Base-by-base conservation (phyloP, 1,139 yeast genomes). In the Pichia sorboxylosa region DNA sequence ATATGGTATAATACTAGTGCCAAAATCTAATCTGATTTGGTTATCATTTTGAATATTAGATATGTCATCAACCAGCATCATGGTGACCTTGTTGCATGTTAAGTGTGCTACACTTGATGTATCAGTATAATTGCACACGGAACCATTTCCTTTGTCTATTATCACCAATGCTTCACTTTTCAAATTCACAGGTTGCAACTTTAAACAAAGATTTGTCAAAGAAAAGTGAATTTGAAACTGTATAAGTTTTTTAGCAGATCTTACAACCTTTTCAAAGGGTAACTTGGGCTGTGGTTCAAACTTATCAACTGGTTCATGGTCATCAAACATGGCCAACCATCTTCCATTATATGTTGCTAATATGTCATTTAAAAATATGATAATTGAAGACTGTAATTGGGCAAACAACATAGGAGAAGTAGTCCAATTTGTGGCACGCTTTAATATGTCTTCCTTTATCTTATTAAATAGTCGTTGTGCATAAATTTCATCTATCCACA, bases 21-120 rank as follows among this genome's bases (percentile, higher is more conserved):
- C n/a, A n/a, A n/a, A n/a, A n/a, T n/a, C n/a, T n/a, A n/a, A n/a
- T n/a, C n/a, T n/a, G n/a, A n/a, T n/a, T n/a, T n/a, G n/a, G n/a
- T n/a, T n/a, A n/a, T n/a, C n/a, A n/a, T n/a, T n/a, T n/a, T n/a
- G n/a, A n/a, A n/a, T n/a, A 19, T 19, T 19, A 8, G 8, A 8
- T 8, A 19, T 36, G 48, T 78, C 83, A 55, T 79, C 92, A 32
- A 74, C 68, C 24, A 79, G 50, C n/a, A 71, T 50, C 3, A 75
- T 35, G 0, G 63, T 51, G 1, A 69, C 45, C 5, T 64, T 61
- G 34, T 73, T 57, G 5, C 73, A 47, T 0, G 74, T 66, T 52
- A 65, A 29, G 42, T 48, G 23, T 52, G 38, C 17, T 16, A 33
- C 38, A 1, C 38, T 28, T 4, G 36, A 38, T 5, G 38, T 37